Evolutionary conservation across 139 green algal species (phyloP).

Genomic region (Pseudopediastrum boryanum): DNA sequence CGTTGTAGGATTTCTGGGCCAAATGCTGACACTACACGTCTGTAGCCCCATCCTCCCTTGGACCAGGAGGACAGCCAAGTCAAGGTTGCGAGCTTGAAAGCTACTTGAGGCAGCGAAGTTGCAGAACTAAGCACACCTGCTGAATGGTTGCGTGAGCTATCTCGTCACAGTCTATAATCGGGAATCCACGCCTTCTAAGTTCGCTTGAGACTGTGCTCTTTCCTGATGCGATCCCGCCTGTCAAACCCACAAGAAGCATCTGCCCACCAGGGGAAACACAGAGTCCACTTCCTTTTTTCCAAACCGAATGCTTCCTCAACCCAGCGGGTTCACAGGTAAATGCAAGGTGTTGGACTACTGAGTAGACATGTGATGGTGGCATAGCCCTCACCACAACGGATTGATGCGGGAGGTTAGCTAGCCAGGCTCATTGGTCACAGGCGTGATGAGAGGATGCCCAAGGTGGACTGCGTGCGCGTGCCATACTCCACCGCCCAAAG

Average conservation of each 20-base stretch:
- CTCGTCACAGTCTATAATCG: slow-evolving; percentile 78
- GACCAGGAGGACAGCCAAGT: background rate
- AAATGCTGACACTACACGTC: slow-evolving; percentile 66
- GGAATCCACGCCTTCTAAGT: slow-evolving; percentile 46
- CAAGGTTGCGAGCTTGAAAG: background rate
- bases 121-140: background rate
- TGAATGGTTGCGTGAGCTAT: slow-evolving; percentile 52
- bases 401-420: too few relatives aligned
- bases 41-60: slow-evolving; percentile 72
- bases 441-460: too few relatives aligned
- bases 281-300: too few relatives aligned
- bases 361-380: too few relatives aligned
- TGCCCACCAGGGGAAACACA: too few relatives aligned
- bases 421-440: too few relatives aligned
- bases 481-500: too few relatives aligned
- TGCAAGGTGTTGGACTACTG: too few relatives aligned
- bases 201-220: slow-evolving; percentile 72
- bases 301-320: too few relatives aligned
- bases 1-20: slow-evolving; percentile 39
- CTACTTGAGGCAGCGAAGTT: background rate
- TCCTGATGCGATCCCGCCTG: slow-evolving; percentile 85
- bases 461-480: too few relatives aligned
- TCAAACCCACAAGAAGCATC: slow-evolving; percentile 85
- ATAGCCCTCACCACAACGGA: too few relatives aligned
- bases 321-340: too few relatives aligned